Percentiles rank a stretch among this genome's conserved stretches.
phyloP scores from a whole-genome alignment of 495 filamentous ascomycete genomes.

The Neurospora sublineolata region DNA sequence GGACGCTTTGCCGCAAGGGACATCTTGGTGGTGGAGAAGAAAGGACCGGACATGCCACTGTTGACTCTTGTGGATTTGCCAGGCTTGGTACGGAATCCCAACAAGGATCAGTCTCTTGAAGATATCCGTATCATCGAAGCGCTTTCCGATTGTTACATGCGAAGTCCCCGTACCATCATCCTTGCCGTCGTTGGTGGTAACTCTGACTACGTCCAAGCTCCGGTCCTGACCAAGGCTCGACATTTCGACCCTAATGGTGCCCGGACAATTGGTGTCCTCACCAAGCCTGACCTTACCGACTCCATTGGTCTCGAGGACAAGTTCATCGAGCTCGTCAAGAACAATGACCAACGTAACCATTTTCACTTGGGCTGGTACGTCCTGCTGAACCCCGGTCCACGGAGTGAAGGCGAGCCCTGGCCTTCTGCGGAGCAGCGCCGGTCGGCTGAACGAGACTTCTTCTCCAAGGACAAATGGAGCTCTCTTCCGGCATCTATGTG shows the following conservation, averaged over 20 bases:
- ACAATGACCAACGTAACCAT: constrained; percentile 39
- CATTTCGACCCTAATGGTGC: constrained; percentile 31
- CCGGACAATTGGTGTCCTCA: constrained; percentile 41
- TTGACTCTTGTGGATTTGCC: constrained; percentile 48
- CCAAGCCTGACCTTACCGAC: constrained; percentile 39
- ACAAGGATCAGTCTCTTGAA: constrained; percentile 33
- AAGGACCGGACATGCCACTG: constrained; percentile 40
- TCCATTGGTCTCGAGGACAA: constrained; percentile 34
- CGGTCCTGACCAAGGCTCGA: constrained; percentile 33
- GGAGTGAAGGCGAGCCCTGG: constrained; percentile 24
- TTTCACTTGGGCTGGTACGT: constrained; percentile 57
- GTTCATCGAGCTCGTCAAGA: constrained; percentile 44
- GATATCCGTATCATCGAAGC: constrained; percentile 35
- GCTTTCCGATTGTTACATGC: constrained; percentile 40
- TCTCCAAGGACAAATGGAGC: constrained; percentile 32
- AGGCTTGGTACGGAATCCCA: constrained; percentile 38
- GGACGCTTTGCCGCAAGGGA: constrained; percentile 33
- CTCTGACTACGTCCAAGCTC: constrained; percentile 39
- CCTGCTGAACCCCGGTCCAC: constrained; percentile 41
- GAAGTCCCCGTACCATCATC: constrained; percentile 39
- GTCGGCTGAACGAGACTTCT: constrained; percentile 21
- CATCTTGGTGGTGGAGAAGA: constrained; percentile 40
- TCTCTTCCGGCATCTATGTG: constrained; percentile 19
- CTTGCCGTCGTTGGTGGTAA: constrained; percentile 43
- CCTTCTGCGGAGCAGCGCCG: constrained; percentile 19